phyloP scores from a whole-genome alignment of 2,329 filamentous ascomycete genomes.

The Drechmeria coniospora region DNA sequence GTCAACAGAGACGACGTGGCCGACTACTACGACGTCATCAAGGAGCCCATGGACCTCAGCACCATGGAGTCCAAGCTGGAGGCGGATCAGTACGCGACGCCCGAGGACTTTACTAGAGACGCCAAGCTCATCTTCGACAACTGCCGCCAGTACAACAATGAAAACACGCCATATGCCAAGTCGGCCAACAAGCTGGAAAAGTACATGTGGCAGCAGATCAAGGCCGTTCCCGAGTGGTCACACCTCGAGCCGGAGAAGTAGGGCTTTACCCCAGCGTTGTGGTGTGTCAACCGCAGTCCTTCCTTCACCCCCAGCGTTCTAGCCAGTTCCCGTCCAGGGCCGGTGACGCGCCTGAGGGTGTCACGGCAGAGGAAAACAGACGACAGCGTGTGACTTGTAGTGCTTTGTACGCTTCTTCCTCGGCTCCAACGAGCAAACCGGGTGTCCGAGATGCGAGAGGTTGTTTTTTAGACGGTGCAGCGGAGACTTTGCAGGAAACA shows the following conservation, averaged over 20 bases:
- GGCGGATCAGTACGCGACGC: constrained; percentile 77
- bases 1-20: constrained; percentile 92
- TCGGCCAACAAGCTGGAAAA: constrained; percentile 85
- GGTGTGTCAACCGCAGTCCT: constrained; percentile 1
- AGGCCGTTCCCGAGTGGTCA: constrained; percentile 86
- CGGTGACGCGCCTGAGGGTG: no score
- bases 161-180: constrained; percentile 89
- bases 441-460: no score
- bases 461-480: no score
- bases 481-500: no score
- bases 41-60: constrained; percentile 88
- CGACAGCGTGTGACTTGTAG: no score
- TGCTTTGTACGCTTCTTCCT: no score
- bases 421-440: no score
- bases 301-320: neutral
- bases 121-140: constrained; percentile 86
- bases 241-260: constrained; percentile 37
- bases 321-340: no score
- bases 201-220: constrained; percentile 89
- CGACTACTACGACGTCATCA: constrained; percentile 99
- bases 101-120: constrained; percentile 85
- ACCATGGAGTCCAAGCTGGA: constrained; percentile 96
- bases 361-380: no score
- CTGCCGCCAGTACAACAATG: constrained; percentile 91
- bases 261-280: constrained; percentile 7